Evolutionary conservation across 805 yeast genomes (phyloP), one percentile per base, ranked within the genome.

Genomic region (Ogataea neopini): DNA sequence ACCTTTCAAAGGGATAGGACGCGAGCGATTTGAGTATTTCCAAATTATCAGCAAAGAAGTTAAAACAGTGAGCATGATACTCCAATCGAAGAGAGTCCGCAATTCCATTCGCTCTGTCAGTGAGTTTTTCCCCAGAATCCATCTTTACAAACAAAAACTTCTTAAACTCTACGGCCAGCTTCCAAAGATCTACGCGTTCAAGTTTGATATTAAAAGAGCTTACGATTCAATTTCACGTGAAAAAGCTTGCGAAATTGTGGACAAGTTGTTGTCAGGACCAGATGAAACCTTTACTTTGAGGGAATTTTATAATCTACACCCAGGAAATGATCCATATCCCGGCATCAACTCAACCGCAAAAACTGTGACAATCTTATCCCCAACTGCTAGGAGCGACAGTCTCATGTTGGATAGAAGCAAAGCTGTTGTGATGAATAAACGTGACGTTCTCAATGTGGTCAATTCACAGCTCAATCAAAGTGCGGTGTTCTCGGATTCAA

Each of bases 141-240:
- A 61, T 6, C 30, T 54, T 0, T 86, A 71, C 56, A 77, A 72
- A 44, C 37, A 44, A 1, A 23, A n/a, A n/a, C n/a, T n/a, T n/a
- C n/a, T n/a, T n/a, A n/a, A n/a, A n/a, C n/a, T n/a, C n/a, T n/a
- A n/a, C n/a, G 57, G 60, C 0, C 34, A 17, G 2, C 13, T 74
- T 3, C 80, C 80, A 0, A 42, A 53, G 1, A 52, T 83, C 0
- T 77, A 70, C 57, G 77, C 77, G 13, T 69, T 86, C 20, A 88
- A 86, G 54, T 86, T 88, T 63, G 98, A 91, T 62, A 80, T 87
- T 52, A 75, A 74, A 46, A 75, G 83, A 3, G 89, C 96, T 47
- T 91, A 81, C 62, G 97, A 92, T 58, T 77, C 81, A 2, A 69
- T 90, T 14, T 82, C 86, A 13, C 77, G 76, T 39, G 53, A 57